These are phyloP conservation scores for Erythrobasidium yunnanense DNA, from an alignment of 768 basidiomycete species.

Conservation along the genomic window DNA sequence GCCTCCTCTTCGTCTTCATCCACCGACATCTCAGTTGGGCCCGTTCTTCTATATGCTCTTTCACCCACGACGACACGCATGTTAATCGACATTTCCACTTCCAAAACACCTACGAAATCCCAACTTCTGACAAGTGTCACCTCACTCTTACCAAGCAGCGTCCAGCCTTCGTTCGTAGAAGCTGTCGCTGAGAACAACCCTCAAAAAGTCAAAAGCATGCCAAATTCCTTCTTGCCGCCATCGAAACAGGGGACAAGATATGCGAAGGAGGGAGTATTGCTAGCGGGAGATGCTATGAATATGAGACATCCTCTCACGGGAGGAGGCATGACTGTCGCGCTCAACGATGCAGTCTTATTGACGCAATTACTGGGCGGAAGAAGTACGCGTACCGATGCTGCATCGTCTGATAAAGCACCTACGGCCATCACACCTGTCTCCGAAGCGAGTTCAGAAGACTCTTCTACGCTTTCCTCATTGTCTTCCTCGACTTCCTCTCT, in stretches of 20 bases:
- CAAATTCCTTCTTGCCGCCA: slow-evolving; percentile 77
- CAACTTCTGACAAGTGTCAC: slow-evolving; percentile 63
- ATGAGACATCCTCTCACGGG: slow-evolving; percentile 98
- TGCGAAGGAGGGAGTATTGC: slow-evolving; percentile 59
- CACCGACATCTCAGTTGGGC: slow-evolving; percentile 71
- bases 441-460: not conserved
- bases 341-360: slow-evolving; percentile 73
- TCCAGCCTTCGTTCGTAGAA: slow-evolving; percentile 55
- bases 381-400: slow-evolving; percentile 1
- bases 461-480: not conserved
- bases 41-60: slow-evolving; percentile 88
- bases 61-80: slow-evolving; percentile 77
- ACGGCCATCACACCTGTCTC: not conserved
- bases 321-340: slow-evolving; percentile 90
- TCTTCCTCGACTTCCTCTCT: not conserved
- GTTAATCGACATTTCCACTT: slow-evolving; percentile 75
- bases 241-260: slow-evolving; percentile 43
- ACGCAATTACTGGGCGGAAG: slow-evolving; percentile 49
- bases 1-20: slow-evolving; percentile 25
- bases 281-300: slow-evolving; percentile 93
- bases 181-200: slow-evolving; percentile 54
- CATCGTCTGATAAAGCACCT: not conserved
- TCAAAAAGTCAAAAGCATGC: slow-evolving; percentile 64
- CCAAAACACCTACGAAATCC: slow-evolving; percentile 58
- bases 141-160: slow-evolving; percentile 65